phyloP scores from a whole-genome alignment of 2,329 filamentous ascomycete genomes.

The Fusarium agapanthi region DNA sequence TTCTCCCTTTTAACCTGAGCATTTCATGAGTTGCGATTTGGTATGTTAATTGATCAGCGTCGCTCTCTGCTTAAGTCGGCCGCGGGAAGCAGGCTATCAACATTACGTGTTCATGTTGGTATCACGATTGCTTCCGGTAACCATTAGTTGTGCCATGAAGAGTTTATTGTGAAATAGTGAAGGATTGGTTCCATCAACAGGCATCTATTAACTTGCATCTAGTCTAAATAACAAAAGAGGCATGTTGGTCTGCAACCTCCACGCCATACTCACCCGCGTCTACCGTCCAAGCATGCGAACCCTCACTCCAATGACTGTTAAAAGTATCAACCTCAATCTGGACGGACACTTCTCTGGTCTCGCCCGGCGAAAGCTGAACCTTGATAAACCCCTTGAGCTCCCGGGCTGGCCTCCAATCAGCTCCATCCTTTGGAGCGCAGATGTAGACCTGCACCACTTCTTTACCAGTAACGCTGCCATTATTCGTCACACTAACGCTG shows the following conservation, averaged over 20 bases:
- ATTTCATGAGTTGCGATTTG: no score
- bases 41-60: no score
- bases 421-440: neutral
- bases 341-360: slow-evolving; percentile 50
- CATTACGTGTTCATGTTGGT: fast-evolving
- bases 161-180: fast-evolving
- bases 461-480: neutral
- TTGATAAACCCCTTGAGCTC: slow-evolving; percentile 28
- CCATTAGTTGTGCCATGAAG: fast-evolving
- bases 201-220: neutral
- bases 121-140: fast-evolving
- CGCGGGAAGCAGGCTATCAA: fast-evolving
- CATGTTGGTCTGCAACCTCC: neutral
- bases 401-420: slow-evolving; percentile 17
- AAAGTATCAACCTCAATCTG: neutral
- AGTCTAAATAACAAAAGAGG: neutral
- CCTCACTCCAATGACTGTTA: neutral
- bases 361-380: neutral
- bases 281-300: neutral
- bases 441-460: slow-evolving; percentile 25
- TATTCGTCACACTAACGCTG: neutral
- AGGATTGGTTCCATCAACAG: fast-evolving
- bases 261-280: neutral
- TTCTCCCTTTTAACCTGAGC: fast-evolving
- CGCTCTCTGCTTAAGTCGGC: fast-evolving